Evolutionary conservation across 2,329 filamentous ascomycete species (phyloP).

Genomic region (Penicillium aurantiogriseum): DNA sequence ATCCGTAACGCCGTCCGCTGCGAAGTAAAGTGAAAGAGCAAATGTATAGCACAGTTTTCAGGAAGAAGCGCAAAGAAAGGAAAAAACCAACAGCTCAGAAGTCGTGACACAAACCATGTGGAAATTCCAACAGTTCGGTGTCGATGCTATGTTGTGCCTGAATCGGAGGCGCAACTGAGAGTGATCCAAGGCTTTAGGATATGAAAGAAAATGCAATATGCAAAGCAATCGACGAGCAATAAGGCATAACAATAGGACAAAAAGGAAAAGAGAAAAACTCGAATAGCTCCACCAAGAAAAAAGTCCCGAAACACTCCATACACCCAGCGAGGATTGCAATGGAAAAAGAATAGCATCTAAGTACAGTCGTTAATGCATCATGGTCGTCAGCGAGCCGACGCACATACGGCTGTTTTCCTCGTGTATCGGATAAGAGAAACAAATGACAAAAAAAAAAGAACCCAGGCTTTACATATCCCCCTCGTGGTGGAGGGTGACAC

Average conservation of each 20-base stretch:
- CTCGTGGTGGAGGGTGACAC: slow-evolving; percentile 93
- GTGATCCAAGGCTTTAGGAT: slow-evolving; percentile 12
- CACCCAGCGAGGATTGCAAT: slow-evolving; percentile 27
- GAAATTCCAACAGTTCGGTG: neutral
- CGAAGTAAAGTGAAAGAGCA: slow-evolving; percentile 14
- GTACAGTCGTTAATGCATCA: slow-evolving; percentile 38
- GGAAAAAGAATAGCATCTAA: slow-evolving; percentile 20
- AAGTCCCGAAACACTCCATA: slow-evolving; percentile 27
- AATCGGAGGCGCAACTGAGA: neutral
- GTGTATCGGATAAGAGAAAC: slow-evolving; percentile 14
- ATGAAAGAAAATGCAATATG: slow-evolving; percentile 23
- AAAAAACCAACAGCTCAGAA: slow-evolving; percentile 1
- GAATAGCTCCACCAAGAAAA: slow-evolving; percentile 17
- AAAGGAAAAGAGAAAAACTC: slow-evolving; percentile 7
- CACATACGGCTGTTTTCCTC: slow-evolving; percentile 22
- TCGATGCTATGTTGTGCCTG: slow-evolving; percentile 4
- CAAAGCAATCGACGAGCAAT: slow-evolving; percentile 10
- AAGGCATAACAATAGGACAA: neutral
- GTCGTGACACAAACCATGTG: slow-evolving; percentile 15
- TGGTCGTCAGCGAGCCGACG: slow-evolving; percentile 31
- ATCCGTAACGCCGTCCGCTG: slow-evolving; percentile 27
- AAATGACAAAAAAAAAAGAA: slow-evolving; percentile 10
- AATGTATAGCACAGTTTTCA: slow-evolving; percentile 19
- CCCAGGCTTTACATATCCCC: slow-evolving; percentile 56
- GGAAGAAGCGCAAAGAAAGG: neutral